Evolutionary conservation across 257 asterid genomes (phyloP).

Genomic region (Leptodermis oblonga): DNA sequence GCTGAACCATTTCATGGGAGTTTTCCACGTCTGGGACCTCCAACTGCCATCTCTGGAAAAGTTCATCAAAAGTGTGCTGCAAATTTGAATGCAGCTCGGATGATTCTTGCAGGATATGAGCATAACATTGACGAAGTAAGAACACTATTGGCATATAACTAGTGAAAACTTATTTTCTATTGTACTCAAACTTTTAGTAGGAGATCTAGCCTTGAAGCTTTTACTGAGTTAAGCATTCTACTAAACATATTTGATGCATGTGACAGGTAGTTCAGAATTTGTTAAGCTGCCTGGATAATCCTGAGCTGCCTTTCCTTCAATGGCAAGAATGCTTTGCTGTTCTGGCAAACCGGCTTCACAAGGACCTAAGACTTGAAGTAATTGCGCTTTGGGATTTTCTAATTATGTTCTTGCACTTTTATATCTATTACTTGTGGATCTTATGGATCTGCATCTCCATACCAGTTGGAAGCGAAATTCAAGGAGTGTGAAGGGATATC

Average conservation of each 20-base stretch:
- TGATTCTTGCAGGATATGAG: conserved; percentile 99
- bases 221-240: conserved; percentile 2
- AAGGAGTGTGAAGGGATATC: conserved; percentile 69
- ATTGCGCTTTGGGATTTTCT: conserved; percentile 20
- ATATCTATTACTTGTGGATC: conserved; percentile 6
- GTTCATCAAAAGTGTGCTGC: conserved; percentile 99
- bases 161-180: background rate
- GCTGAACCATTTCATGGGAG: conserved; percentile 92
- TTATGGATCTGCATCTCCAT: conserved; percentile 11
- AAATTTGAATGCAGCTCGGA: conserved; percentile 83
- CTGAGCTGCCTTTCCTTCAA: conserved; percentile 98
- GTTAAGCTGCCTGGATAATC: conserved; percentile 95
- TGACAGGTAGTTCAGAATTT: conserved; percentile 87
- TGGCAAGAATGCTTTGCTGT: conserved; percentile 99
- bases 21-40: conserved; percentile 90
- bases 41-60: conserved; percentile 93
- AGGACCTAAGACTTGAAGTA: conserved; percentile 87
- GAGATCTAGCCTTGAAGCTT: background rate
- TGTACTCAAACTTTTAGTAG: background rate
- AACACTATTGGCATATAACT: conserved; percentile 16
- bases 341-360: conserved; percentile 88
- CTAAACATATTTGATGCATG: conserved; percentile 21
- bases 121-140: conserved; percentile 88
- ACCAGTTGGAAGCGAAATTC: conserved; percentile 78
- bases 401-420: conserved; percentile 1